Base-by-base conservation (phyloP, 805 yeast species). In the Kuraishia piskuri region DNA sequence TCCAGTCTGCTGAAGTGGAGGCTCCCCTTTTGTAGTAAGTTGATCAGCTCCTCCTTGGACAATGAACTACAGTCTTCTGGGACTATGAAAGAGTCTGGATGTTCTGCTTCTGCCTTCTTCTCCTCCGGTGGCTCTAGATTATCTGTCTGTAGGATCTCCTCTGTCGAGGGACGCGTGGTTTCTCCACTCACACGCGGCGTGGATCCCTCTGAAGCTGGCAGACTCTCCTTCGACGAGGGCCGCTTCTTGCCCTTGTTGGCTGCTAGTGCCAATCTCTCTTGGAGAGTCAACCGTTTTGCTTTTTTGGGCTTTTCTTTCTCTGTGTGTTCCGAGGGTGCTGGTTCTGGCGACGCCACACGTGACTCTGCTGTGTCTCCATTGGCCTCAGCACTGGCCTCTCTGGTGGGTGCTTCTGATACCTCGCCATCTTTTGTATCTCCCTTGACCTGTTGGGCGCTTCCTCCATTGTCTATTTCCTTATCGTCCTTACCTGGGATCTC, bases 261-360 rank as follows among this genome's bases (percentile, higher is more conserved):
- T 1, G 97, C 97, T 56, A 83, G 68, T 1, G 94, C 95, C 52
- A 91, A 73, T 56, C 97, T 75, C 61, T 91, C 96, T 61, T 89
- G 95, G 59, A 92, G 73, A 0, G 96, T 83, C 20, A 88, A 69
- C 57, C 91, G 74, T 64, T 85, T 86, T 58, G 74, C 76, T 26
- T 74, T 67, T 5, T 46, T 53, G 6, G 55, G 46, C 20, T 55
- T 51, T n/a, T 24, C 23, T 5, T 20, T 24, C 50, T 36, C 47
- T 31, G 25, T 40, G 37, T 19, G 22, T 31, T 24, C 36, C 12
- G n/a, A 12, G 4, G 21, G 10, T 19, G 47, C n/a, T 20, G 47
- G 26, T 23, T 47, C 25, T 47, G 49, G 49, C 12, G 49, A 45
- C n/a, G 22, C 48, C 17, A 31, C 40, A 31, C 40, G 40, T 31